Evolutionary conservation across 169 alveolate species (phyloP), one percentile per base, ranked within the genome.

Genomic region (Besnoitia besnoiti): DNA sequence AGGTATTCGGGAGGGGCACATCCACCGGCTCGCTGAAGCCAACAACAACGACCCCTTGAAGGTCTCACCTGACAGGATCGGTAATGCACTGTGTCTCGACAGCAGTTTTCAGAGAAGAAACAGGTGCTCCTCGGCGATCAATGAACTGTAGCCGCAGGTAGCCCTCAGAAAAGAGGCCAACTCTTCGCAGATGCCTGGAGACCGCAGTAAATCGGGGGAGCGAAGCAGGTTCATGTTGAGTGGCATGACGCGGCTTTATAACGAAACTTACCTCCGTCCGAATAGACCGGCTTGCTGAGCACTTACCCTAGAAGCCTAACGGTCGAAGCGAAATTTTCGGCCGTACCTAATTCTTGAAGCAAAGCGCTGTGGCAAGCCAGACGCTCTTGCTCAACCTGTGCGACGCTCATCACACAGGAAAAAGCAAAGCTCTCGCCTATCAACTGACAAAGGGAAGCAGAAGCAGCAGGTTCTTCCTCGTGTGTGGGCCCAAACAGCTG

Each of bases 101-200:
- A n/a, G 80, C 80, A 7, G 27, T 8, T 37, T 67, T 67, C 7
- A n/a, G 40, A 8, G 47, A 27, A 33, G 40, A 35, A 10, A 67
- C 80, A 37, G 80, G 33, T 30, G 46, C 47, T n/a, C 80, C 46
- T n/a, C 80, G 80, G 33, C 80, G 80, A n/a, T 67, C 46, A 44
- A 67, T 67, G 16, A 67, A 35, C 80, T 67, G 47, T 24, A 0
- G 40, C 44, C 80, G 80, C 80, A 67, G 44, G 16, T 67, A 44
- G 10, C 10, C 46, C 33, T 67, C 80, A 19, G 80, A 5, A n/a
- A 67, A 2, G 33, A 67, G 40, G 47, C 46, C 80, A 21, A 67
- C 47, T 35, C 80, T 39, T 19, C 80, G 80, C 80, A 67, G 46
- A 44, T 67, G 46, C 47, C 80, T 67, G 62, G 30, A 50, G 30